These are phyloP conservation scores for Microstegium vimineum DNA, from an alignment of 176 grass and related monocot species.

Conservation along the genomic window DNA sequence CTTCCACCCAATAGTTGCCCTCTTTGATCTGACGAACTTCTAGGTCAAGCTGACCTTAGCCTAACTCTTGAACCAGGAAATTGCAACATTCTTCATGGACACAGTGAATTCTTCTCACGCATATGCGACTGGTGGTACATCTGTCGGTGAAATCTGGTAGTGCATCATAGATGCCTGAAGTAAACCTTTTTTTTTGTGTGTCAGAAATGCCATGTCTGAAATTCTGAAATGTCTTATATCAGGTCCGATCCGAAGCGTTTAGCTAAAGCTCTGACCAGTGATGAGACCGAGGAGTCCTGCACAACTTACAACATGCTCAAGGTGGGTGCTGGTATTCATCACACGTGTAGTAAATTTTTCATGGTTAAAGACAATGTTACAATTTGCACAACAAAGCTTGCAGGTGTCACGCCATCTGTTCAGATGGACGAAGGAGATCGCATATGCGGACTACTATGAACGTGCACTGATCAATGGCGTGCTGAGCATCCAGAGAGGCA, in stretches of 20 bases:
- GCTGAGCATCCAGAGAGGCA: conserved; percentile 90
- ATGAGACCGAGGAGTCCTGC: conserved; percentile 90
- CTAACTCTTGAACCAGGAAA: conserved; percentile 50
- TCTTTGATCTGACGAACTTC: not conserved
- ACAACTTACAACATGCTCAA: conserved; percentile 99
- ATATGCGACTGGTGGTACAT: conserved; percentile 89
- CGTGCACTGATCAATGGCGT: conserved; percentile 83
- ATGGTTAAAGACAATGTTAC: not conserved
- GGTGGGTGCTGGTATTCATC: conserved; percentile 28
- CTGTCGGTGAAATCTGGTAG: conserved; percentile 94
- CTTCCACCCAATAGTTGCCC: not conserved
- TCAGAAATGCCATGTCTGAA: not conserved
- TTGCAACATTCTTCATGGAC: conserved; percentile 78
- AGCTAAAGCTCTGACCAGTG: conserved; percentile 51
- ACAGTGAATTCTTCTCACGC: conserved; percentile 83
- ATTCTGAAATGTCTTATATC: conserved; percentile 11
- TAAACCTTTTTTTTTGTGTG: not conserved
- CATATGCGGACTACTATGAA: conserved; percentile 86
- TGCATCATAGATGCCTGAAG: not conserved
- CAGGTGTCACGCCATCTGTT: conserved; percentile 88
- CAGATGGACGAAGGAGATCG: conserved; percentile 89
- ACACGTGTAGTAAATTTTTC: not conserved
- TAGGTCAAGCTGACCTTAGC: not conserved
- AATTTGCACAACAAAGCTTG: not conserved
- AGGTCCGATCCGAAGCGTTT: conserved; percentile 82